phyloP scores from a whole-genome alignment of 345 rosid species.

The Eucalyptus curtisii region DNA sequence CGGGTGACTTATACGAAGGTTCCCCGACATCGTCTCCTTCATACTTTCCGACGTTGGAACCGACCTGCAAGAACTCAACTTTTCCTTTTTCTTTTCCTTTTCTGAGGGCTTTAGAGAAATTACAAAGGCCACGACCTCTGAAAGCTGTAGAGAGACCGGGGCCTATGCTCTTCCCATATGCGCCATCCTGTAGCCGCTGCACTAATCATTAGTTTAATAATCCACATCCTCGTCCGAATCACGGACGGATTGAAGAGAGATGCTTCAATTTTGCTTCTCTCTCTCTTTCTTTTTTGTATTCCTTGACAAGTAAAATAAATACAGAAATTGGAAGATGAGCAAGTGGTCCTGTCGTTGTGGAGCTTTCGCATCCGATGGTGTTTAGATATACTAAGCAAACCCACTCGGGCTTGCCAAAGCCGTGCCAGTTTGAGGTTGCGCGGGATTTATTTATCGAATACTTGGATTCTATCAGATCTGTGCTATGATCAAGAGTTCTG shows the following conservation, averaged over 20 bases:
- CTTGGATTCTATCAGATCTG: no score
- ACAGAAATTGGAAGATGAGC: neutral
- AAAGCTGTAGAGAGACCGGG: neutral
- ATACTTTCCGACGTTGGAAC: neutral
- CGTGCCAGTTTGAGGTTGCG: no score
- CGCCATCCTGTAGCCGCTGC: neutral
- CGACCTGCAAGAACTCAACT: neutral
- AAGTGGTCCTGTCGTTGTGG: neutral
- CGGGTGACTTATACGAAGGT: neutral
- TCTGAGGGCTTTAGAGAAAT: no score
- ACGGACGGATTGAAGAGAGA: neutral
- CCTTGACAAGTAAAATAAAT: neutral
- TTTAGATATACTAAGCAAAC: no score
- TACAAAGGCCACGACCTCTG: no score
- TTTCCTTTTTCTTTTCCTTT: neutral
- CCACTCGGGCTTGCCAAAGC: no score
- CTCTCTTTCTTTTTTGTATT: neutral
- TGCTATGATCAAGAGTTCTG: no score
- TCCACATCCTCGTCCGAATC: neutral
- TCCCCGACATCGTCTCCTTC: neutral
- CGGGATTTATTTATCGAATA: no score
- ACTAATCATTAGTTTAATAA: neutral
- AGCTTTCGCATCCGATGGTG: neutral
- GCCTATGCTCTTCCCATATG: no score
- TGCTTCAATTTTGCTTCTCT: neutral